Evolutionary conservation across 2,329 filamentous ascomycete genomes (phyloP).

Genomic region (Hypoxylon sp.): DNA sequence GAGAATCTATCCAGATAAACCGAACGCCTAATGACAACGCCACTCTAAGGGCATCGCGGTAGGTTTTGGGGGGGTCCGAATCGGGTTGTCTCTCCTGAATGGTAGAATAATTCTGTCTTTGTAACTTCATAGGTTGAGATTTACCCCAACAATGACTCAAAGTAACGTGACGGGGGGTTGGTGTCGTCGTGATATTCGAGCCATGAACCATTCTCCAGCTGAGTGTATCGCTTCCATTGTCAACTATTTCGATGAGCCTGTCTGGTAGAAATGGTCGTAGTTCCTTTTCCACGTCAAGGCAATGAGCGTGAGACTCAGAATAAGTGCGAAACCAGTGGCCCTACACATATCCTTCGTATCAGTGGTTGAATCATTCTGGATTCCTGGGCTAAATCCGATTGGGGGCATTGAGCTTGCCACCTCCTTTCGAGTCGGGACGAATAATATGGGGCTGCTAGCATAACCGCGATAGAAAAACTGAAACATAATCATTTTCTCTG

Average conservation of each 20-base stretch:
- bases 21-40: background rate
- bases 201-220: background rate
- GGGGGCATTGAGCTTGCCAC: background rate
- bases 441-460: background rate
- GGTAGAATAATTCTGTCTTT: background rate
- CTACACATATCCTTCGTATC: background rate
- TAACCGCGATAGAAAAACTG: background rate
- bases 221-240: background rate
- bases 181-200: background rate
- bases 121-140: background rate
- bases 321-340: background rate
- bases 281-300: background rate
- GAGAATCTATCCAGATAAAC: slow-evolving; percentile 2
- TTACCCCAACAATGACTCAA: background rate
- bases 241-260: background rate
- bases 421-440: background rate
- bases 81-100: background rate
- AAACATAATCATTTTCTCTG: background rate
- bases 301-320: background rate
- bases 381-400: background rate
- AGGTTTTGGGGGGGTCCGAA: background rate
- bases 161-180: background rate
- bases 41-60: background rate
- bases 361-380: background rate
- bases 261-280: background rate